Base-by-base conservation (phyloP, 805 yeast species). In the Candida maesae region DNA sequence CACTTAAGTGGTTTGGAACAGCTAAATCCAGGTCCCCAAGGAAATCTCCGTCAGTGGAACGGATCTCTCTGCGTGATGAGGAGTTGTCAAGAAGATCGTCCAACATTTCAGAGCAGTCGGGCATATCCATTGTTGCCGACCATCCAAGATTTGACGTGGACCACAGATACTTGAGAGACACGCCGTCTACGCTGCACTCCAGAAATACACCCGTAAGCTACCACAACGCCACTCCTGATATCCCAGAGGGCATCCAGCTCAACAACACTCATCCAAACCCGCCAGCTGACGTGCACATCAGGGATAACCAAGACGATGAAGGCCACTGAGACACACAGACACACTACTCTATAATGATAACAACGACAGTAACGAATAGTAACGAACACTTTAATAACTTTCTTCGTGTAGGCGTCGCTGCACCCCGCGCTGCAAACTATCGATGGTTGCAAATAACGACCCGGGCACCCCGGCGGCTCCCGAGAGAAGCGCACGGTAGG, bases 71-170 rank as follows among this genome's bases (percentile, higher is more conserved):
- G 16, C 42, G 36, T 17, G 37, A 31, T 1, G 40, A 26, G 4
- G 41, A 19, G 9, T 20, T 19, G 3, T 44, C 47, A 5, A 32
- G 46, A 28, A 34, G 37, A 13, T 12, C 19, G 3, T 41, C 48
- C 4, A 36, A 35, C 29, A 14, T 40, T n/a, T 43, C 52, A 9
- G 44, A 39, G 21, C 40, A 41, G 15, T 36, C 47, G 5, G 51
- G 45, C 1, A 32, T 52, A 10, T 51, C 58, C 14, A 35, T 52
- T 3, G 49, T 53, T 9, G 58, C 52, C 6, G 52, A 49, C 12
- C 51, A 54, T 35, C 60, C 59, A 3, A 48, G 52, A 20, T 56
- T 54, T 33, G 52, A 56, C 16, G 47, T 56, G 14, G 59, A 56
- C 25, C 58, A 53, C 31, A 33, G 59, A 24, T 56, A 48, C 27